Conservation (phyloP, 2,329 filamentous ascomycete species). For the Fusarium mundagurra region DNA sequence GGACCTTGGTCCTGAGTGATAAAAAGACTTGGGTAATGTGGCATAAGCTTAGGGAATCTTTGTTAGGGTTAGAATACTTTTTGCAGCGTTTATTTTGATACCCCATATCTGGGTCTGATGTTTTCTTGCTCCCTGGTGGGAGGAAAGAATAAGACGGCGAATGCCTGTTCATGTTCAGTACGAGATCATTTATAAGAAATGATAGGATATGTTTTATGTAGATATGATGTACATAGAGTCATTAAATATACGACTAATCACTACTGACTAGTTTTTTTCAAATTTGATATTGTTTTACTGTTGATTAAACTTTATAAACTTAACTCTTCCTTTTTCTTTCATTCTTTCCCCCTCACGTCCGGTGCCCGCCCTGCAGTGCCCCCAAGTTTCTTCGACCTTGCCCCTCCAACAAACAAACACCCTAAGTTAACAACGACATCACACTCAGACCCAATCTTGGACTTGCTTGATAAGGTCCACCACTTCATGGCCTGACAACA, state of each 20-base stretch:
- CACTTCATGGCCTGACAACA: neutral
- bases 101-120: neutral
- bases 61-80: neutral
- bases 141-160: constrained; percentile 6
- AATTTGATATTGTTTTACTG: neutral
- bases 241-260: neutral
- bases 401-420: constrained; percentile 35
- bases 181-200: neutral
- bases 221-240: neutral
- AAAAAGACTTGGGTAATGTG: neutral
- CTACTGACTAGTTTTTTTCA: neutral
- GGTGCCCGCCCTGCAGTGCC: neutral
- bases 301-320: neutral
- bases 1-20: neutral
- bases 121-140: neutral
- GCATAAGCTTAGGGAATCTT: neutral
- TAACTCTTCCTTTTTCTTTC: neutral
- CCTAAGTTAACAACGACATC: constrained; percentile 31
- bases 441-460: neutral
- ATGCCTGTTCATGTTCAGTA: neutral
- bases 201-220: neutral
- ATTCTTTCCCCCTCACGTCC: neutral
- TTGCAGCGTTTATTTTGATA: neutral
- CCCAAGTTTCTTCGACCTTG: constrained; percentile 24
- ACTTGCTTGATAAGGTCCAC: neutral